These are phyloP conservation scores for Aegilops umbellulata DNA, from an alignment of 176 grass and related monocot genomes.

Conservation along the genomic window DNA sequence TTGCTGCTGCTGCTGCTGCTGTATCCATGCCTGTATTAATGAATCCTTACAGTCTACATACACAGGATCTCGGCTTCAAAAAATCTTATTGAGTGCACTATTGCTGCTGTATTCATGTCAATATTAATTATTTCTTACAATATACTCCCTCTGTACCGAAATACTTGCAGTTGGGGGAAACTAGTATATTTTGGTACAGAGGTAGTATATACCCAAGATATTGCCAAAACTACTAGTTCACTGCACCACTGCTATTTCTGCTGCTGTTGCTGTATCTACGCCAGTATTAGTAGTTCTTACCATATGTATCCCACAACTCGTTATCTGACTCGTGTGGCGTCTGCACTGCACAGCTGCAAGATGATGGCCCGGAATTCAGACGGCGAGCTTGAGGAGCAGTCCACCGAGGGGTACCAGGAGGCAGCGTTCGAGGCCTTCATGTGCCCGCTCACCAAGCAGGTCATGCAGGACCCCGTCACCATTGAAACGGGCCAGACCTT, in stretches of 20 bases:
- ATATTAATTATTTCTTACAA: too few relatives aligned
- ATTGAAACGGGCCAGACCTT: conserved; percentile 91
- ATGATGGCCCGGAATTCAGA: conserved; percentile 24
- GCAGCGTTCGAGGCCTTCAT: conserved; percentile 76
- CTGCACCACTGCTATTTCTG: background rate
- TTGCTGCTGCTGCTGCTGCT: background rate
- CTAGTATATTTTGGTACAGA: too few relatives aligned
- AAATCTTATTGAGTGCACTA: background rate
- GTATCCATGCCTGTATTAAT: background rate
- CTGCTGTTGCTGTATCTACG: background rate
- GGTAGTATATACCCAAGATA: too few relatives aligned
- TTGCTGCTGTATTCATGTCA: background rate
- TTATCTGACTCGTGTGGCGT: background rate
- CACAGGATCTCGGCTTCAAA: too few relatives aligned
- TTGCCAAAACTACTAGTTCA: too few relatives aligned
- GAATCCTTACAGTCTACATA: too few relatives aligned
- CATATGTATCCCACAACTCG: background rate
- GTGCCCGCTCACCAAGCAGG: conserved; percentile 74
- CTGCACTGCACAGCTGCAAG: background rate
- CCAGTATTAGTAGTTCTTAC: background rate
- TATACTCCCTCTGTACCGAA: too few relatives aligned
- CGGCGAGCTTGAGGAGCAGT: conserved; percentile 44
- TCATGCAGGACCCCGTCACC: conserved; percentile 74
- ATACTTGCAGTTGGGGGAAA: too few relatives aligned
- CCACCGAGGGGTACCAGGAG: conserved; percentile 40